Evolutionary conservation across 305 asterid species (phyloP).

Genomic region (Fraxinus ornus): DNA sequence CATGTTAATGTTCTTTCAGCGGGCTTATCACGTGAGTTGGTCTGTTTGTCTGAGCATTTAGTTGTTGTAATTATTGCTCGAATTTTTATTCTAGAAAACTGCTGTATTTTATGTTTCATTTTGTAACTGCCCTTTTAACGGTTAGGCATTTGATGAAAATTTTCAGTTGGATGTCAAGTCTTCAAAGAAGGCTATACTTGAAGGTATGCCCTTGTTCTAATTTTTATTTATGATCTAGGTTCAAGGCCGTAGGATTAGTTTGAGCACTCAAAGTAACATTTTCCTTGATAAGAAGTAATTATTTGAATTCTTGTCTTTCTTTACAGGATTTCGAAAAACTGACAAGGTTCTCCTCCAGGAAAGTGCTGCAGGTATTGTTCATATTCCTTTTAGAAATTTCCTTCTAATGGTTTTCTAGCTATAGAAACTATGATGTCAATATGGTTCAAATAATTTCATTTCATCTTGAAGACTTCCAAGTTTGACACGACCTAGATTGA

Average conservation of each 20-base stretch:
- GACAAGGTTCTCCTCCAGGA: conserved; percentile 77
- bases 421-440: background rate
- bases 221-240: conserved; percentile 9
- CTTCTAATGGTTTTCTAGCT: conserved; percentile 15
- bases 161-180: conserved; percentile 79
- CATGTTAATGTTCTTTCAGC: conserved; percentile 72
- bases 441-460: background rate
- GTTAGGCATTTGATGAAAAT: conserved; percentile 23
- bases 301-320: background rate
- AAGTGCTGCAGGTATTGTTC: conserved; percentile 60
- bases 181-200: conserved; percentile 75
- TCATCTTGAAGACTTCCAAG: background rate
- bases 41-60: conserved; percentile 63
- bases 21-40: conserved; percentile 99
- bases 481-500: background rate
- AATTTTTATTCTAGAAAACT: background rate
- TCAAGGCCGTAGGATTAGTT: conserved; percentile 7
- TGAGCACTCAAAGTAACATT: conserved; percentile 2
- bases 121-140: background rate
- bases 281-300: conserved; percentile 1
- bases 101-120: conserved; percentile 14
- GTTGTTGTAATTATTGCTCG: conserved; percentile 14
- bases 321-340: conserved; percentile 67
- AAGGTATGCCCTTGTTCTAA: conserved; percentile 42
- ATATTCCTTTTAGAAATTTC: conserved; percentile 10